A percentile compares a stretch with the other conserved stretches of the same genome.
Conservation (phyloP, 305 asterid species). For the Vinca major region DNA sequence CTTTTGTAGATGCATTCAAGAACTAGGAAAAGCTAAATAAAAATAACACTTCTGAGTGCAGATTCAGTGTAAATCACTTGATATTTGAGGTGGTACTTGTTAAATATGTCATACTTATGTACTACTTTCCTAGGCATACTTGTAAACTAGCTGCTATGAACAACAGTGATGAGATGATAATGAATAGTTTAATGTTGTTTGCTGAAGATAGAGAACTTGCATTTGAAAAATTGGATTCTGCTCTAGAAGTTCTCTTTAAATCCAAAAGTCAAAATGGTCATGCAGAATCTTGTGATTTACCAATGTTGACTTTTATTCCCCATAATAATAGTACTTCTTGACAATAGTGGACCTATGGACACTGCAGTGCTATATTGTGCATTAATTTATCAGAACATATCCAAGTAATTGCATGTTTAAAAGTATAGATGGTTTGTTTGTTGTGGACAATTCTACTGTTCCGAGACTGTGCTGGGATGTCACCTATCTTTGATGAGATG, state of each 20-base stretch:
- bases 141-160: neutral
- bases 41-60: no score
- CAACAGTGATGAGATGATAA: neutral
- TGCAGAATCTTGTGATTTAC: neutral
- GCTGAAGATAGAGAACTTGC: constrained; percentile 2
- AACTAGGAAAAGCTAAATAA: no score
- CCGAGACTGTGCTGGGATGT: neutral
- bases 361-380: neutral
- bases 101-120: neutral
- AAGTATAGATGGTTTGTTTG: neutral
- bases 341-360: neutral
- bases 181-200: neutral
- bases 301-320: neutral
- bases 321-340: neutral
- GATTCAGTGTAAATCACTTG: neutral
- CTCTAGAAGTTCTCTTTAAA: neutral
- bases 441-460: neutral
- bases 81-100: neutral
- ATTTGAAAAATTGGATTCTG: neutral
- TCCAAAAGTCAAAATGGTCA: neutral
- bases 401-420: neutral
- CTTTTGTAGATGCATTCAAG: no score
- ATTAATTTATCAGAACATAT: neutral
- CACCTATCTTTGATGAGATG: neutral
- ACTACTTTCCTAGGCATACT: neutral